Base-by-base conservation (phyloP, 768 basidiomycete genomes). In the Lanmaoa rubissima region DNA sequence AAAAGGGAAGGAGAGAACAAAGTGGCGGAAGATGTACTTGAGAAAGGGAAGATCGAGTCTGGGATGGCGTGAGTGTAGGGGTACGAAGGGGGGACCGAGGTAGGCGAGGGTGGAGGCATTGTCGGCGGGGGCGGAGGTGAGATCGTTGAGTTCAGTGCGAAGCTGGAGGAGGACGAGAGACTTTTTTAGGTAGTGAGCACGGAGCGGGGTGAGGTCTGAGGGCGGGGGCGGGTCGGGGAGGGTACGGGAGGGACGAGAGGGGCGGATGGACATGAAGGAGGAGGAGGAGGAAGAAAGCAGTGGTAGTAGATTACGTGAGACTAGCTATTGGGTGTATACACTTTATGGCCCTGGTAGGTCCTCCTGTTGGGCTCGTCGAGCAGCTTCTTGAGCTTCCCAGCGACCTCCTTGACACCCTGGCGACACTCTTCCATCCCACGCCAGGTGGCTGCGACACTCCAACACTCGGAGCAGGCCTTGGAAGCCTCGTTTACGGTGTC, bases 171-270 rank as follows among this genome's bases (percentile, higher is more conserved):
- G 84, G 43, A 98, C 81, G 54, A 99, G 86, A 17, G 92, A 83
- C 73, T 98, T 98, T 79, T 98, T 99, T 71, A 99, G 90, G 74
- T 99, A 99, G 69, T 99, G 97, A 5, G 95, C 94, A 42, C 95
- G 88, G 47, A 95, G 76, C 13, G 96, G 92, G 1, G 93, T 92
- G 48, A 98, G 83, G 49, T 43, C 55, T 28, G 52, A 9, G 17
- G 48, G 40, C 26, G 46, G 52, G 48, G 45, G 28, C 5, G 53
- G 16, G 31, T 9, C 14, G 28, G 50, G 47, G 47, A 21, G 47
- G 5, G 48, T 16, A 1, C 42, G 57, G n/a, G 10, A 19, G 19
- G 67, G 65, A 26, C 41, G 66, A 24, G 58, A 44, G 17, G 60
- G 45, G 43, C 43, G 43, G n/a, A 21, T 5, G 38, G 53, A 40